Evolutionary conservation across 257 asterid genomes (phyloP).

Genomic region (Asclepias syriaca): DNA sequence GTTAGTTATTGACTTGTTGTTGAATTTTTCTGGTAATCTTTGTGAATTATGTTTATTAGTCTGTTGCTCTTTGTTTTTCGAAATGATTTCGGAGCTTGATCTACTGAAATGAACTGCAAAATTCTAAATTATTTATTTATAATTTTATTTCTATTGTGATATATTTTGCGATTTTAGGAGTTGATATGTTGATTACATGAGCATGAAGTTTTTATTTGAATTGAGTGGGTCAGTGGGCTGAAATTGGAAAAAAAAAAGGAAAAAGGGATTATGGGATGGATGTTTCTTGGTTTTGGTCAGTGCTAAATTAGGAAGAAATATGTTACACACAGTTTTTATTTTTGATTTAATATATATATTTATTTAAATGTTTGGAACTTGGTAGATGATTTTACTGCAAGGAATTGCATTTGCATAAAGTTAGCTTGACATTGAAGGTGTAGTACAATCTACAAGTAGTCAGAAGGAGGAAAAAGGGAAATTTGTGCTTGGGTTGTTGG

Average conservation of each 20-base stretch:
- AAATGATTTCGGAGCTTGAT: conserved; percentile 9
- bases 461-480: background rate
- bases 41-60: background rate
- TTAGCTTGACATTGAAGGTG: background rate
- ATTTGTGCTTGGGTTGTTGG: background rate
- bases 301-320: background rate
- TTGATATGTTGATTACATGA: background rate
- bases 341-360: too few relatives aligned
- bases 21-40: conserved; percentile 1
- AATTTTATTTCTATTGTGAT: background rate
- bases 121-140: background rate
- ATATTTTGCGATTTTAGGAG: background rate
- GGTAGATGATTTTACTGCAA: background rate
- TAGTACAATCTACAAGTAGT: background rate
- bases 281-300: background rate
- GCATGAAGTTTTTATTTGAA: conserved; percentile 7
- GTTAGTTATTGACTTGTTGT: conserved; percentile 8
- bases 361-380: background rate
- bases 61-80: background rate
- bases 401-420: background rate
- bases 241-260: background rate
- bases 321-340: background rate
- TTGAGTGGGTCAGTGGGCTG: background rate
- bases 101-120: conserved; percentile 7
- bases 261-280: background rate